Percentiles rank a stretch among this genome's conserved stretches.
phyloP scores from a whole-genome alignment of 371 early-diverging fungal species.

The Parasitella parasitica region DNA sequence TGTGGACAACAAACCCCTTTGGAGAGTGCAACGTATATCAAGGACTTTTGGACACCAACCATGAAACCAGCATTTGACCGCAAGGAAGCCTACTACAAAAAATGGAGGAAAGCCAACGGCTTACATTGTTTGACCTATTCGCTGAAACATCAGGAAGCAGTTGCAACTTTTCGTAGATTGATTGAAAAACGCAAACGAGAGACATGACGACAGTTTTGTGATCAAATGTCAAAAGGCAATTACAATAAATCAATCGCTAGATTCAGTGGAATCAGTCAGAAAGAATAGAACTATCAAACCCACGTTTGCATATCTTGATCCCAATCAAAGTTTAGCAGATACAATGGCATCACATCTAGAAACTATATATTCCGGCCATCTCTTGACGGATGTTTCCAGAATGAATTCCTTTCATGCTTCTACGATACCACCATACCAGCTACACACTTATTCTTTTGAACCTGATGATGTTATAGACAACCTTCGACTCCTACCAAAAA shows the following conservation, averaged over 20 bases:
- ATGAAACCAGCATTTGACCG: neutral
- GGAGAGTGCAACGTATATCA: neutral
- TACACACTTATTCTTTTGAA: too few relatives aligned
- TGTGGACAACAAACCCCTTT: neutral
- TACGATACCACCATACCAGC: too few relatives aligned
- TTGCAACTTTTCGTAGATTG: neutral
- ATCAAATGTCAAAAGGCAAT: neutral
- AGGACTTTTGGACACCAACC: neutral
- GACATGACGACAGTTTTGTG: neutral
- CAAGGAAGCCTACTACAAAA: neutral
- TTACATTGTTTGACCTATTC: neutral
- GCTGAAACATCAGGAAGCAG: neutral
- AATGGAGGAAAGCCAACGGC: neutral
- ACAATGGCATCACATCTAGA: neutral
- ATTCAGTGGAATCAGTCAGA: neutral
- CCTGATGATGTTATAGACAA: too few relatives aligned
- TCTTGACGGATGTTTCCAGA: neutral
- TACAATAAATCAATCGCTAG: neutral
- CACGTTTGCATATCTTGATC: neutral
- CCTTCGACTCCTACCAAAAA: neutral
- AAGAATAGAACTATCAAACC: neutral
- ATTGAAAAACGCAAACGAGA: neutral
- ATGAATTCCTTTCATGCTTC: too few relatives aligned
- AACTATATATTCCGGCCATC: neutral
- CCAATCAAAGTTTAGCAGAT: neutral